These are phyloP conservation scores for Ophiocordyceps australis DNA, from an alignment of 2,329 filamentous ascomycete genomes.

Conservation along the genomic window DNA sequence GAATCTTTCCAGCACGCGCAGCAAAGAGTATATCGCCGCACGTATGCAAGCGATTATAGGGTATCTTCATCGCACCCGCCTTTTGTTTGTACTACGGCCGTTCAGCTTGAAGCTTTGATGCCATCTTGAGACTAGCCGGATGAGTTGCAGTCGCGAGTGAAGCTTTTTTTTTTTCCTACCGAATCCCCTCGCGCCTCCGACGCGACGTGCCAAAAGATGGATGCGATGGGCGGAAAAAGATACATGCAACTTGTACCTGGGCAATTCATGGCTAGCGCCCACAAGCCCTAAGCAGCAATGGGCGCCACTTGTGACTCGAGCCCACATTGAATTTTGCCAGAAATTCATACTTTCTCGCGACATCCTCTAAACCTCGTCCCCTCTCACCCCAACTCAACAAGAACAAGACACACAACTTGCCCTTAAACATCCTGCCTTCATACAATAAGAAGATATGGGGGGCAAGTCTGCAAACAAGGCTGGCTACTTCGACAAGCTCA, in stretches of 20 bases:
- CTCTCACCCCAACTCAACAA: slow-evolving; percentile 4
- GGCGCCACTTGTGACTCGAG: too few relatives aligned
- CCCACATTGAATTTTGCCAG: too few relatives aligned
- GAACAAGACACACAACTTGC: slow-evolving; percentile 32
- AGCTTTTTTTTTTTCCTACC: too few relatives aligned
- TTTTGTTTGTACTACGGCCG: background rate
- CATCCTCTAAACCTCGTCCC: slow-evolving; percentile 7
- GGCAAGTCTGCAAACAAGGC: slow-evolving; percentile 90
- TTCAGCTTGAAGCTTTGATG: background rate
- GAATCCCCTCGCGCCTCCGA: too few relatives aligned
- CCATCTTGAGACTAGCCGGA: too few relatives aligned
- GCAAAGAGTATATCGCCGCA: slow-evolving; percentile 46
- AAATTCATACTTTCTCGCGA: slow-evolving; percentile 13
- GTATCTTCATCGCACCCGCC: slow-evolving; percentile 27
- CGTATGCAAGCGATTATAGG: slow-evolving; percentile 46
- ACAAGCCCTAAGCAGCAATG: slow-evolving; percentile 17
- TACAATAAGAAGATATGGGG: slow-evolving; percentile 92
- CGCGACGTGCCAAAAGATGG: too few relatives aligned
- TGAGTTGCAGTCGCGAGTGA: too few relatives aligned
- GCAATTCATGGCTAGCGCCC: slow-evolving; percentile 11
- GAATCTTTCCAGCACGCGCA: slow-evolving; percentile 54
- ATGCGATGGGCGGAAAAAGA: too few relatives aligned
- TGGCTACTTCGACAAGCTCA: slow-evolving; percentile 99
- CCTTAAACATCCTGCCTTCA: slow-evolving; percentile 99
- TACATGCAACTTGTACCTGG: slow-evolving; percentile 15